Evolutionary conservation across 2,329 filamentous ascomycete genomes (phyloP).

Genomic region (Cladosporium sphaerospermum): DNA sequence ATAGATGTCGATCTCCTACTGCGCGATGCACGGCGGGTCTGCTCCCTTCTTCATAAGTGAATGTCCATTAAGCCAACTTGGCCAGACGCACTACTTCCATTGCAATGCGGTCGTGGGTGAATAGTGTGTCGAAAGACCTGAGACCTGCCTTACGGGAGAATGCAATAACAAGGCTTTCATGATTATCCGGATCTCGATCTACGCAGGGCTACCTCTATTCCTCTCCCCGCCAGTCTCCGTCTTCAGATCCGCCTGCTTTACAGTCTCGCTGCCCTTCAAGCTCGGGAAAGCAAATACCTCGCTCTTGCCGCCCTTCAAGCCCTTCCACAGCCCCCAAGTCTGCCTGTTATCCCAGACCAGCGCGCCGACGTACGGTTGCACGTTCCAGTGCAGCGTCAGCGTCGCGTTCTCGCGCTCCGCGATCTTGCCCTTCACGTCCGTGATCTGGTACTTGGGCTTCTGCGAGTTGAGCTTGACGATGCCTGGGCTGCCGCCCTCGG

Average conservation of each 20-base stretch:
- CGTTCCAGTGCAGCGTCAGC: constrained; percentile 84
- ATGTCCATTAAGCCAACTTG: too few relatives aligned
- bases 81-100: too few relatives aligned
- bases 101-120: too few relatives aligned
- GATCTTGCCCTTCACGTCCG: constrained; percentile 74
- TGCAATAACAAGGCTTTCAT: too few relatives aligned
- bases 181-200: too few relatives aligned
- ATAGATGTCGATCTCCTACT: too few relatives aligned
- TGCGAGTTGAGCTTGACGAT: constrained; percentile 74
- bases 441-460: constrained; percentile 94
- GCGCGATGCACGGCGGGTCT: too few relatives aligned
- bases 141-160: too few relatives aligned
- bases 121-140: too few relatives aligned
- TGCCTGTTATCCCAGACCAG: constrained; percentile 64
- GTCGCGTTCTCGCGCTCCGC: constrained; percentile 67
- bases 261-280: constrained; percentile 53
- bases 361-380: constrained; percentile 92
- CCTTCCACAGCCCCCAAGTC: constrained; percentile 55
- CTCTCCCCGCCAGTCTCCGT: constrained; percentile 45
- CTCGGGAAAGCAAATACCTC: constrained; percentile 58
- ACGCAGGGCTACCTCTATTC: constrained; percentile 22
- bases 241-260: constrained; percentile 41
- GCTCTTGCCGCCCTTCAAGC: constrained; percentile 58
- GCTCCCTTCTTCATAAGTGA: too few relatives aligned
- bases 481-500: constrained; percentile 47